Evolutionary conservation across 805 yeast species (phyloP).

Genomic region (Metschnikowia peoriensis): DNA sequence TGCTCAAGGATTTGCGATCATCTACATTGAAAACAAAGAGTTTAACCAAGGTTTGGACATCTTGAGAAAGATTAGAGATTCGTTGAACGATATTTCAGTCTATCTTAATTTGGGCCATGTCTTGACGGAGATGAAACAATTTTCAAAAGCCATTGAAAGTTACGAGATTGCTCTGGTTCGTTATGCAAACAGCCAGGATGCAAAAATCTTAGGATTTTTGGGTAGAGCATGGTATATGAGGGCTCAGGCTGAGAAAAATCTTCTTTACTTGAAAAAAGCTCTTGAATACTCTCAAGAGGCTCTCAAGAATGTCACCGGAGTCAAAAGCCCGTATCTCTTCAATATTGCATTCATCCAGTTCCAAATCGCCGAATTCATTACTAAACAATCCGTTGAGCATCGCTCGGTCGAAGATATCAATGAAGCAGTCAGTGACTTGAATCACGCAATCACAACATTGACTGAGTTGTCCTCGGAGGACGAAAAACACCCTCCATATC

Average conservation of each 20-base stretch:
- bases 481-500: conserved; percentile 67
- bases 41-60: conserved; percentile 77
- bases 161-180: conserved; percentile 77
- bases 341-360: conserved; percentile 82
- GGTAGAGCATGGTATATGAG: conserved; percentile 89
- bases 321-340: conserved; percentile 50
- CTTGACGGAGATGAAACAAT: conserved; percentile 76
- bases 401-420: conserved; percentile 65
- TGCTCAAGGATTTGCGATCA: conserved; percentile 95
- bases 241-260: conserved; percentile 64
- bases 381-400: conserved; percentile 55
- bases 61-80: conserved; percentile 84
- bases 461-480: conserved; percentile 54
- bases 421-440: conserved; percentile 52
- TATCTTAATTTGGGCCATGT: conserved; percentile 89
- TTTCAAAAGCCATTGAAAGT: conserved; percentile 79
- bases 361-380: conserved; percentile 80
- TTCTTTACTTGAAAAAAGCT: conserved; percentile 58
- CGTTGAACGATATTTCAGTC: conserved; percentile 79
- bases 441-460: conserved; percentile 59
- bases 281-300: conserved; percentile 64
- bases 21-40: conserved; percentile 82
- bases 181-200: conserved; percentile 60
- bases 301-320: conserved; percentile 30
- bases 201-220: conserved; percentile 65